Conservation (phyloP, 345 rosid genomes). For the Kernera saxatilis region DNA sequence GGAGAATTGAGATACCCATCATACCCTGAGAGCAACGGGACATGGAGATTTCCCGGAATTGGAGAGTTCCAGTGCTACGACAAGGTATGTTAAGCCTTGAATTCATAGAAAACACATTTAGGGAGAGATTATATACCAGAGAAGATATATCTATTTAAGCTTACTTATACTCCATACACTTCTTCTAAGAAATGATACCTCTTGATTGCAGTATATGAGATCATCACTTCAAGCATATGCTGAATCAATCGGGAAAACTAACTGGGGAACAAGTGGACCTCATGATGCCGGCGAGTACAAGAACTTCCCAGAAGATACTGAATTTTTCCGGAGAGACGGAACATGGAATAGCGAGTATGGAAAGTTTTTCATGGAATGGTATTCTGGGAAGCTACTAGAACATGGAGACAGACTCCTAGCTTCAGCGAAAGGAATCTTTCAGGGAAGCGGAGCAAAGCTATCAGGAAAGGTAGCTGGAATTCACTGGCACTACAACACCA, state of each 20-base stretch:
- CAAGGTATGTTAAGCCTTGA: slow-evolving; percentile 43
- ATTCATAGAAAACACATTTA: no score
- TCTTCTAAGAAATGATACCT: slow-evolving; percentile 14
- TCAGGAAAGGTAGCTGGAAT: slow-evolving; percentile 93
- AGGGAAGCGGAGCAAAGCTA: slow-evolving; percentile 60
- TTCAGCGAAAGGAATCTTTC: slow-evolving; percentile 65
- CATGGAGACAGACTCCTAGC: slow-evolving; percentile 75
- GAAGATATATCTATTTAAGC: background rate
- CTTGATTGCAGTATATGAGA: slow-evolving; percentile 72
- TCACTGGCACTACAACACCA: slow-evolving; percentile 93
- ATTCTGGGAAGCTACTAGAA: slow-evolving; percentile 64
- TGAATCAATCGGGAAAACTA: slow-evolving; percentile 51
- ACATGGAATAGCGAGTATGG: slow-evolving; percentile 90
- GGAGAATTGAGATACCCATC: slow-evolving; percentile 93
- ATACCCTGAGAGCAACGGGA: slow-evolving; percentile 92
- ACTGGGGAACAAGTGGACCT: slow-evolving; percentile 82
- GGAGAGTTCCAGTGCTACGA: slow-evolving; percentile 99
- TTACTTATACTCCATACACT: background rate
- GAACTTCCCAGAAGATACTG: slow-evolving; percentile 80
- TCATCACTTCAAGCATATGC: slow-evolving; percentile 84
- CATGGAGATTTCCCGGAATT: slow-evolving; percentile 91
- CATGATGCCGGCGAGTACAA: slow-evolving; percentile 88
- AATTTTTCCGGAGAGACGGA: slow-evolving; percentile 76
- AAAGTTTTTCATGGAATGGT: slow-evolving; percentile 87
- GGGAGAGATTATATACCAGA: no score